phyloP scores from a whole-genome alignment of 371 early-diverging fungal species.

The Mucor ambiguus region DNA sequence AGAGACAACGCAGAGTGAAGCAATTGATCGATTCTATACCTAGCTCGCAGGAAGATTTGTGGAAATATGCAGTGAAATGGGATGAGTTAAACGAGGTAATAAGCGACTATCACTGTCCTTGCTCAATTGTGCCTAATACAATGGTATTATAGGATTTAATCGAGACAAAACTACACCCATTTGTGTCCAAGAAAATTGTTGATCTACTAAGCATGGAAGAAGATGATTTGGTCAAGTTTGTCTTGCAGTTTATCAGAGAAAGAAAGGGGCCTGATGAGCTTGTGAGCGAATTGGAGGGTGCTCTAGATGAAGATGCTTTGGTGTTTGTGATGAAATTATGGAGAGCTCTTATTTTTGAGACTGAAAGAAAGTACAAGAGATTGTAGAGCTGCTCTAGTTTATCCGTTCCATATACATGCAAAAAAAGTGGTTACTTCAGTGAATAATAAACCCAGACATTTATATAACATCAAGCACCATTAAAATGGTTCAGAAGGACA shows the following conservation, averaged over 20 bases:
- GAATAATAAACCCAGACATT: background rate
- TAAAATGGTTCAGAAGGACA: no score
- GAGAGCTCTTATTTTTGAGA: slow-evolving; percentile 86
- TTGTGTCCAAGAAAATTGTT: slow-evolving; percentile 76
- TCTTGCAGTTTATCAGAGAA: slow-evolving; percentile 63
- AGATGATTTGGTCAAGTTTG: slow-evolving; percentile 70
- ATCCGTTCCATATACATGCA: background rate
- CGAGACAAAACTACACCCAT: slow-evolving; percentile 69
- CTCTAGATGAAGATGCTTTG: slow-evolving; percentile 81
- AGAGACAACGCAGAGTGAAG: slow-evolving; percentile 60
- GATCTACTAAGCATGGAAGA: slow-evolving; percentile 78
- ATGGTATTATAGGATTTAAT: slow-evolving; percentile 44
- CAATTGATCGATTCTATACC: slow-evolving; percentile 75
- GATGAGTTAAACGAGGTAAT: slow-evolving; percentile 72
- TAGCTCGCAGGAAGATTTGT: slow-evolving; percentile 75
- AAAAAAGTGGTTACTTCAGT: background rate
- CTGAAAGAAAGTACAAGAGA: slow-evolving; percentile 60
- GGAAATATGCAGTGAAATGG: slow-evolving; percentile 80
- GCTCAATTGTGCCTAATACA: no score
- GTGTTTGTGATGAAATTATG: slow-evolving; percentile 84
- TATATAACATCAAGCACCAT: no score
- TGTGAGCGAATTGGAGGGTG: slow-evolving; percentile 70
- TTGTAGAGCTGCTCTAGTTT: slow-evolving; percentile 14
- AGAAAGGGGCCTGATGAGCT: slow-evolving; percentile 58
- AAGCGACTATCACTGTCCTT: background rate